Evolutionary conservation across 176 grass and related monocot species (phyloP).

Genomic region (Raddia guianensis): DNA sequence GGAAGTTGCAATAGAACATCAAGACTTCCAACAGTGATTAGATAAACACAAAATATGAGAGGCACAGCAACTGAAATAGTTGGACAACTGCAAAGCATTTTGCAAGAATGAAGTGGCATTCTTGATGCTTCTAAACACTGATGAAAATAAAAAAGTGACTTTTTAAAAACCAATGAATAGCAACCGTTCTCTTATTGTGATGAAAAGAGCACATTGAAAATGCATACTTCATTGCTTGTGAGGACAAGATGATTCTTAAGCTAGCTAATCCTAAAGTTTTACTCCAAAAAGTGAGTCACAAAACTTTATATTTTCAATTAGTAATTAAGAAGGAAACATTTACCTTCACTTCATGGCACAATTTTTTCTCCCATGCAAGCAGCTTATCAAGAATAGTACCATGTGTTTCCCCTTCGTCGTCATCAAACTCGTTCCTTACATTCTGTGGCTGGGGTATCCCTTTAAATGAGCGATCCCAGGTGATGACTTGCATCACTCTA

Average conservation of each 20-base stretch:
- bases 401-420: slow-evolving; percentile 79
- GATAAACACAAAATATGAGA: background rate
- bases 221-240: background rate
- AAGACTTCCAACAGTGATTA: background rate
- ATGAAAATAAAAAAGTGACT: background rate
- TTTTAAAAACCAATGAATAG: background rate
- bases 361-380: slow-evolving; percentile 93
- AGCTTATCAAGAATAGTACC: slow-evolving; percentile 86
- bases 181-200: background rate
- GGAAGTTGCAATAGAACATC: background rate
- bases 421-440: slow-evolving; percentile 61
- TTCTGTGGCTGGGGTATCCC: slow-evolving; percentile 51
- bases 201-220: slow-evolving; percentile 10
- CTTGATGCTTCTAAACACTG: background rate
- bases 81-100: background rate
- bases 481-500: slow-evolving; percentile 88
- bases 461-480: slow-evolving; percentile 93
- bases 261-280: background rate
- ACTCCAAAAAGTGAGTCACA: background rate
- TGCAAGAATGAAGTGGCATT: slow-evolving; percentile 1
- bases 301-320: slow-evolving; percentile 1
- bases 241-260: background rate
- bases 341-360: slow-evolving; percentile 95
- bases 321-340: slow-evolving; percentile 13
- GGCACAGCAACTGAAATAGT: slow-evolving; percentile 8